A percentile compares a stretch with the other conserved stretches of the same genome.
phyloP scores from a whole-genome alignment of 1,139 yeast species.

The Saccharomyces hybrid region DNA sequence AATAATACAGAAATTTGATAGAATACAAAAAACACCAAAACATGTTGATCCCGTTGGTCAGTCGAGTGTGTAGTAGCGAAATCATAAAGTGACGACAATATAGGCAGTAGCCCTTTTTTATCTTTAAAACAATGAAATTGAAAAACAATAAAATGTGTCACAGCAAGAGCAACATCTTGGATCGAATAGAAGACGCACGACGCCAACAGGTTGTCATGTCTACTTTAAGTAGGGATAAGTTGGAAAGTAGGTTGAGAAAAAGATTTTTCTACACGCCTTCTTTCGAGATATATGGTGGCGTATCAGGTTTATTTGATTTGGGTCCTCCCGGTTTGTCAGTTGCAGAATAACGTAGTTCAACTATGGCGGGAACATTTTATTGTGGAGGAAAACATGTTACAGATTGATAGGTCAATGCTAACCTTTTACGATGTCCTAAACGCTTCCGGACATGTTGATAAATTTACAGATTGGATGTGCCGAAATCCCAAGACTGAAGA shows the following conservation, averaged over 20 bases:
- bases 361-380: conserved; percentile 97
- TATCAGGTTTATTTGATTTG: conserved; percentile 92
- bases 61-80: neutral
- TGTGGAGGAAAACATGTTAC: conserved; percentile 96
- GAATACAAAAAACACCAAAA: neutral
- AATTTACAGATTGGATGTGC: conserved; percentile 99
- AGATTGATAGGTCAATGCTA: conserved; percentile 94
- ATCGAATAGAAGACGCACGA: neutral
- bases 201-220: neutral
- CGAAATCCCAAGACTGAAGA: conserved; percentile 93
- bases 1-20: neutral
- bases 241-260: conserved; percentile 87
- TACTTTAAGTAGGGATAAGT: conserved; percentile 65
- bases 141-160: neutral
- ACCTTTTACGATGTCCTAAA: conserved; percentile 98
- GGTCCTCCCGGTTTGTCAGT: conserved; percentile 99
- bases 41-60: neutral
- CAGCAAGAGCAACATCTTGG: neutral
- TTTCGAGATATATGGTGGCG: conserved; percentile 96
- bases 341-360: conserved; percentile 91
- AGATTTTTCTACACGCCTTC: conserved; percentile 97
- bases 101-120: neutral
- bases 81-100: no score
- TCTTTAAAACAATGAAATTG: neutral
- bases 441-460: conserved; percentile 98